Conservation (phyloP, 192 early-diverging fungal species). For the Chytriomyces sp. region DNA sequence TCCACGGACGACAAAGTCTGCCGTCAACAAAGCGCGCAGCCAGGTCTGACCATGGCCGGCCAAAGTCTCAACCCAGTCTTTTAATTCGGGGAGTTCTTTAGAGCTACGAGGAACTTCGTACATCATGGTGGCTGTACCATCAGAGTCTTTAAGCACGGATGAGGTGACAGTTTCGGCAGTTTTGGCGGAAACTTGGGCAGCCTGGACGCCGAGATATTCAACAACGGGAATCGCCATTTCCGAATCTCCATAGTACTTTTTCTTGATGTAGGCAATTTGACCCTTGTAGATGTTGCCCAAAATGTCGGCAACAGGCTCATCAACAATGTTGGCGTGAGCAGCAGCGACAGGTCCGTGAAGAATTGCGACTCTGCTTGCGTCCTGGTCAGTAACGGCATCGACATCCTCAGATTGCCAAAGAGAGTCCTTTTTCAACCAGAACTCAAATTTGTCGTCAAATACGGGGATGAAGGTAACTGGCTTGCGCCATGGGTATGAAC, state of each 20-base stretch:
- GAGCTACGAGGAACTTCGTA: constrained; percentile 62
- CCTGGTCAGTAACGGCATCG: constrained; percentile 80
- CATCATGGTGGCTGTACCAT: constrained; percentile 51
- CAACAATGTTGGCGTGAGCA: constrained; percentile 68
- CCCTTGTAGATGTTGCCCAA: constrained; percentile 81
- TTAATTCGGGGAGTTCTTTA: constrained; percentile 57
- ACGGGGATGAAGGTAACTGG: constrained; percentile 89
- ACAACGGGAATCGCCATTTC: constrained; percentile 72
- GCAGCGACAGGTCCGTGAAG: constrained; percentile 89
- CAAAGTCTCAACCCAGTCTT: constrained; percentile 74
- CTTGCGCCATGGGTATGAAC: constrained; percentile 78
- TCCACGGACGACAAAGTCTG: constrained; percentile 79
- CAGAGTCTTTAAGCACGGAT: constrained; percentile 46
- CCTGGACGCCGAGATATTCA: constrained; percentile 73
- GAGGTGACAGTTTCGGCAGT: constrained; percentile 46
- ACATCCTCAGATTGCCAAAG: constrained; percentile 90
- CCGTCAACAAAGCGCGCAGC: constrained; percentile 83
- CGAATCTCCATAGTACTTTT: constrained; percentile 69
- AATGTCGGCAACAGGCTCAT: constrained; percentile 90
- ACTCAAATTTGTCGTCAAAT: constrained; percentile 86
- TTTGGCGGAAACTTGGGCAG: constrained; percentile 43
- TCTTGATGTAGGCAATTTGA: constrained; percentile 76
- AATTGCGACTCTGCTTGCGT: constrained; percentile 82
- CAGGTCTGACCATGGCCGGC: constrained; percentile 75
- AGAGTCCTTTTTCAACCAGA: constrained; percentile 88